Conservation (phyloP, 1,139 yeast species). For the Casaregolazyma suthepensis region DNA sequence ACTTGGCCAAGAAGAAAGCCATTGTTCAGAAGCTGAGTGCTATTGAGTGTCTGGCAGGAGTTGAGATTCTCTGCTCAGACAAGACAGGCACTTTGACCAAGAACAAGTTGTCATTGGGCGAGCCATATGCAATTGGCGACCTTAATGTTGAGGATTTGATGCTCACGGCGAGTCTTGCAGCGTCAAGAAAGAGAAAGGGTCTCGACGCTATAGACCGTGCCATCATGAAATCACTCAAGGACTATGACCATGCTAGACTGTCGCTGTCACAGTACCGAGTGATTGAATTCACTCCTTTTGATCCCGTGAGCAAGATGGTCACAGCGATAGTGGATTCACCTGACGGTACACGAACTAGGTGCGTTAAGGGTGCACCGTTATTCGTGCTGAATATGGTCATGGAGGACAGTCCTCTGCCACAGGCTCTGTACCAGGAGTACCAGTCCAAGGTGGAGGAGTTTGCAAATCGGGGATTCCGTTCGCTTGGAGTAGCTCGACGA, state of each 20-base stretch:
- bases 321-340: conserved; percentile 65
- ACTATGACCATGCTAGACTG: conserved; percentile 52
- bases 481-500: conserved; percentile 69
- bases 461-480: conserved; percentile 70
- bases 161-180: conserved; percentile 98
- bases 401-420: conserved; percentile 60
- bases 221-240: conserved; percentile 76
- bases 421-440: conserved; percentile 57
- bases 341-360: conserved; percentile 58
- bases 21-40: conserved; percentile 98
- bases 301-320: conserved; percentile 68
- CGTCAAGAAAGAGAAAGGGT: conserved; percentile 98
- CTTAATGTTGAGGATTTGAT: conserved; percentile 95
- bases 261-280: conserved; percentile 63
- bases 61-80: conserved; percentile 97
- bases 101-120: conserved; percentile 93
- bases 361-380: conserved; percentile 71
- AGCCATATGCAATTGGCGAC: conserved; percentile 99
- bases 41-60: conserved; percentile 98
- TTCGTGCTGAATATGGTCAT: conserved; percentile 65
- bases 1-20: conserved; percentile 97
- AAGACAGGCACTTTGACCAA: conserved; percentile 99
- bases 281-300: conserved; percentile 63
- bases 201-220: conserved; percentile 97
- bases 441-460: conserved; percentile 67